phyloP scores from a whole-genome alignment of 139 green algal species.

The Pedinophyceae sp. region DNA sequence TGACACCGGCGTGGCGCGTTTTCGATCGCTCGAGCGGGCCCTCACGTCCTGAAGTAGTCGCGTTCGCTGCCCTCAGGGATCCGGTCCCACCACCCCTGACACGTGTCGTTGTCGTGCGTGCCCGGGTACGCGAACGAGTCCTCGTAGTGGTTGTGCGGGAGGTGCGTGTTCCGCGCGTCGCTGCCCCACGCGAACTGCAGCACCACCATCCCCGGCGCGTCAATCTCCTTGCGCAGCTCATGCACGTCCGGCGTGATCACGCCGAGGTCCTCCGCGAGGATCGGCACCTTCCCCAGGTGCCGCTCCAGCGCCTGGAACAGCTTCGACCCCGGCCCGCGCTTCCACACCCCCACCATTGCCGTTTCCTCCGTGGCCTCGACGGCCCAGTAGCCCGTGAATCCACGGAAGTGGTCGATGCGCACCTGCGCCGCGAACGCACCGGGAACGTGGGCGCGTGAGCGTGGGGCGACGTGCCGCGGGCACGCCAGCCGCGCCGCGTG shows the following conservation, averaged over 20 bases:
- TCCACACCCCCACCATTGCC: conserved; percentile 19
- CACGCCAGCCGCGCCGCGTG: too few relatives aligned
- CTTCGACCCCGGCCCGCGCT: conserved; percentile 1
- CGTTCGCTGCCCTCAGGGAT: conserved; percentile 31
- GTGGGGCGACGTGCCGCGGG: too few relatives aligned
- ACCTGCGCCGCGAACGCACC: too few relatives aligned
- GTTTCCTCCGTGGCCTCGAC: conserved; percentile 69
- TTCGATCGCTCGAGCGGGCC: background rate
- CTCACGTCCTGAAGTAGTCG: conserved; percentile 23
- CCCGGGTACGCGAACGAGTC: conserved; percentile 86
- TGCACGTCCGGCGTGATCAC: conserved; percentile 93
- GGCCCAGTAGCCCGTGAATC: conserved; percentile 83
- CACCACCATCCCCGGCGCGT: conserved; percentile 91
- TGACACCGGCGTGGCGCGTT: background rate
- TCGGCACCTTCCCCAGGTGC: conserved; percentile 46
- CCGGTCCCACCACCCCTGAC: conserved; percentile 59
- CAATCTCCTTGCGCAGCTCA: conserved; percentile 65
- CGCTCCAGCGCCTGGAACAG: conserved; percentile 7
- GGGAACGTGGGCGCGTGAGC: too few relatives aligned
- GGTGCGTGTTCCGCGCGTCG: conserved; percentile 73
- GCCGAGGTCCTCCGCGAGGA: conserved; percentile 90
- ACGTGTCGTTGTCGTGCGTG: conserved; percentile 97
- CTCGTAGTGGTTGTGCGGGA: conserved; percentile 90
- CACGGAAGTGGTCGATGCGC: conserved; percentile 96
- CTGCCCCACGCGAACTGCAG: conserved; percentile 94